Percentiles rank a stretch among this genome's conserved stretches.
Conservation (phyloP, 257 asterid genomes). For the Marsdenia floribunda region DNA sequence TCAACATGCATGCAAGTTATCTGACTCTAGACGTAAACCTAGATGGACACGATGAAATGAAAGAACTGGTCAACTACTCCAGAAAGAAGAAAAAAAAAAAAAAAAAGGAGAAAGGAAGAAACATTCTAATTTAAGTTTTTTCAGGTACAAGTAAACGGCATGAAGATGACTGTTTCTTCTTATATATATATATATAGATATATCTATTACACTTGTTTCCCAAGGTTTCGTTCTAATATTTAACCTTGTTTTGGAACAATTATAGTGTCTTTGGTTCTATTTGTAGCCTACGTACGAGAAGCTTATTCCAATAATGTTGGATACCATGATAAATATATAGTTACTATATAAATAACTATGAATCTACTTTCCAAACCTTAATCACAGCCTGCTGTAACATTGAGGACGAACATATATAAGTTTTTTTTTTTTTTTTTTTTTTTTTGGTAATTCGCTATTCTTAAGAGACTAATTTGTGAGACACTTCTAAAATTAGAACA, state of each 20-base stretch:
- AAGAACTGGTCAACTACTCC: neutral
- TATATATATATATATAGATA: neutral
- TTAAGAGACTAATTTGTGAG: too few species aligned
- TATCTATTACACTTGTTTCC: neutral
- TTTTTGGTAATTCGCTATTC: too few species aligned
- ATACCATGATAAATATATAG: neutral
- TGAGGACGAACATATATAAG: too few species aligned
- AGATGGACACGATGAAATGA: neutral
- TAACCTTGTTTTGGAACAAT: too few species aligned
- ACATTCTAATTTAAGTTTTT: neutral
- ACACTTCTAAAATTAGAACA: too few species aligned
- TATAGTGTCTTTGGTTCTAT: neutral
- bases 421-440: too few species aligned
- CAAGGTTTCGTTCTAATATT: neutral
- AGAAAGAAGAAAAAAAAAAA: neutral
- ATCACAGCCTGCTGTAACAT: neutral
- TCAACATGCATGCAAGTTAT: slow-evolving; percentile 21
- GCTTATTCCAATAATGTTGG: neutral
- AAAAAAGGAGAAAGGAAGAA: neutral
- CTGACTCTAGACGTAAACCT: neutral
- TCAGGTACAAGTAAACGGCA: neutral
- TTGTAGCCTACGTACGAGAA: neutral
- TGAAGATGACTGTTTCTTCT: neutral
- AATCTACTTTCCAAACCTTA: neutral
- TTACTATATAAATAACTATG: neutral